A percentile compares a stretch with the other conserved stretches of the same genome.
These are phyloP conservation scores for Exophiala dermatitidis DNA, from an alignment of 2,329 filamentous ascomycete species.

Conservation along the genomic window DNA sequence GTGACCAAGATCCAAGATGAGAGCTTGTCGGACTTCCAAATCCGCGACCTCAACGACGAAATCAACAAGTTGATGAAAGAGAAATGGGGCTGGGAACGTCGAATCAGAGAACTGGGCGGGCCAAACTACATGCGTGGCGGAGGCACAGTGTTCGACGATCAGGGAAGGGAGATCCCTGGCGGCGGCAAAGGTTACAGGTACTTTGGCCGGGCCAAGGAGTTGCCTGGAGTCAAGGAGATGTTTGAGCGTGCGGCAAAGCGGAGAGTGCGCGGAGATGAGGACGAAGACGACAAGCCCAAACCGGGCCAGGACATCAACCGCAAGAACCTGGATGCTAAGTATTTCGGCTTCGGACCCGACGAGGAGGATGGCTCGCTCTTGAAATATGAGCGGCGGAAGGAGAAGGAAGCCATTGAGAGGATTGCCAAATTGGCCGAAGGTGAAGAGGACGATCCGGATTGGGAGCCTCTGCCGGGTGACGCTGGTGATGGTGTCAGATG, in stretches of 20 bases:
- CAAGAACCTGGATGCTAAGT: conserved; percentile 79
- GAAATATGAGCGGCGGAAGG: conserved; percentile 73
- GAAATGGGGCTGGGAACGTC: conserved; percentile 98
- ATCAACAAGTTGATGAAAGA: conserved; percentile 99
- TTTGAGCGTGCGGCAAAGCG: conserved; percentile 69
- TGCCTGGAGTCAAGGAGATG: conserved; percentile 93
- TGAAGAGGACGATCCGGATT: conserved; percentile 59
- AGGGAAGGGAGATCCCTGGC: conserved; percentile 59
- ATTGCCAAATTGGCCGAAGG: conserved; percentile 52
- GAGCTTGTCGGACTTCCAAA: conserved; percentile 89
- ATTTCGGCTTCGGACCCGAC: conserved; percentile 90
- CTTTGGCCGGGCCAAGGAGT: conserved; percentile 80
- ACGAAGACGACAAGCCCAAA: conserved; percentile 44
- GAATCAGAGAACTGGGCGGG: conserved; percentile 90
- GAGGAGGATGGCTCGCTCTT: conserved; percentile 81
- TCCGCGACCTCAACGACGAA: conserved; percentile 96
- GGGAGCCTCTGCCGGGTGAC: conserved; percentile 84
- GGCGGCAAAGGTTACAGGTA: conserved; percentile 90
- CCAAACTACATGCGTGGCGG: conserved; percentile 88
- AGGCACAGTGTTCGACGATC: conserved; percentile 64
- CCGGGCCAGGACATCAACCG: conserved; percentile 33
- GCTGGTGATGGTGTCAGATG: conserved; percentile 72
- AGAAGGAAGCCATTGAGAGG: conserved; percentile 68
- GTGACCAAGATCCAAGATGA: conserved; percentile 91
- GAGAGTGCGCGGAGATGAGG: conserved; percentile 59